Evolutionary conservation across 75 land plant genomes (phyloP), one percentile per base, ranked within the genome.

Genomic region (Pinus taeda): DNA sequence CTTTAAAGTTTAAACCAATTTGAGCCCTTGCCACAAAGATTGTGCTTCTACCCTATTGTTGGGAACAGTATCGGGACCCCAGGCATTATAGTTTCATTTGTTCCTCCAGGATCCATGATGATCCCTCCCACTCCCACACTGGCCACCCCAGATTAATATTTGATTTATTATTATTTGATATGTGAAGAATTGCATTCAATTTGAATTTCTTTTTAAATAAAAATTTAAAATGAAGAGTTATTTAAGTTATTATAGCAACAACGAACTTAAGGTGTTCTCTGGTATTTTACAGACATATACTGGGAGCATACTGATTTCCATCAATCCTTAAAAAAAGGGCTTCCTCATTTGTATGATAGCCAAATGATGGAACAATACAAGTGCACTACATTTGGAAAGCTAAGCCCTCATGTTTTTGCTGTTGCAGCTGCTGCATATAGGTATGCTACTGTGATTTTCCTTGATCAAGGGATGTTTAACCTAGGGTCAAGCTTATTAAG

Each of bases 351-450:
- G 18, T 94, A 94, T 82, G 87, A 92, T 75, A 88, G 71, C 71
- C 93, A 92, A 63, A 94, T 94, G 97, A 94, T 94, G 97, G 95
- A 85, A 79, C 97, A 94, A 84, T 94, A 94, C 79, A 92, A 90
- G 79, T 95, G 97, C 18, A 91, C 91, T 30, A 86, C 85, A 29
- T 81, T 94, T 76, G 97, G 97, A 69, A 95, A 94, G 78, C 80
- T 94, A 37, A 94, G 95, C 74, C 97, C 97, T 24, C 97, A 94
- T 82, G 95, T 93, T 6, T 94, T 92, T 85, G 97, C 95, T 37
- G 85, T 94, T 75, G 97, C 97, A 22, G 97, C 92, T 83, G 84
- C 93, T 69, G 87, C 97, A 56, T 94, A 90, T 78, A 90, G 97
- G 97, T 87, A 83, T 17, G 60, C 60, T 60, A 39, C 55, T 26